Evolutionary conservation across 2,329 filamentous ascomycete species (phyloP).

Genomic region (Penicillium sclerotigenum): DNA sequence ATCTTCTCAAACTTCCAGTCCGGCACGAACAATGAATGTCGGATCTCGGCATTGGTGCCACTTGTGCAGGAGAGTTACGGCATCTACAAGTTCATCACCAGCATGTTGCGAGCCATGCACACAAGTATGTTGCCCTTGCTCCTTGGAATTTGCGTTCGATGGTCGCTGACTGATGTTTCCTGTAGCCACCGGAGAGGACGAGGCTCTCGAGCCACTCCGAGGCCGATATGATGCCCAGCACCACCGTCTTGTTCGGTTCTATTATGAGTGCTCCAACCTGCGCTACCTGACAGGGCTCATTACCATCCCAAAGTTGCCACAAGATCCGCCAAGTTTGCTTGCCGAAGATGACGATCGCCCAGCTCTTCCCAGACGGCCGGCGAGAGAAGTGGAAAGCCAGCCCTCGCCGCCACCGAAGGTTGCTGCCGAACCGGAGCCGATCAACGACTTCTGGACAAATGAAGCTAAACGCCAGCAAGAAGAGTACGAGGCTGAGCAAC

Average conservation of each 20-base stretch:
- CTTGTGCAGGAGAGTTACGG: slow-evolving; percentile 97
- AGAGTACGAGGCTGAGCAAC: slow-evolving; percentile 92
- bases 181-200: slow-evolving; percentile 82
- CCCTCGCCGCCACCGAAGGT: slow-evolving; percentile 66
- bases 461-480: slow-evolving; percentile 88
- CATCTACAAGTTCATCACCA: slow-evolving; percentile 99
- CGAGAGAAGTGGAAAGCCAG: slow-evolving; percentile 64
- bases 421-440: slow-evolving; percentile 80
- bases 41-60: slow-evolving; percentile 89
- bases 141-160: neutral
- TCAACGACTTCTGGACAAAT: slow-evolving; percentile 96
- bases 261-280: slow-evolving; percentile 98
- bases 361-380: slow-evolving; percentile 72
- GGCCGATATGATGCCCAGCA: slow-evolving; percentile 92
- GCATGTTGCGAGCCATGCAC: slow-evolving; percentile 98
- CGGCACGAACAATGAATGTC: slow-evolving; percentile 90
- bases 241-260: slow-evolving; percentile 94
- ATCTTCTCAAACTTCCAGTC: slow-evolving; percentile 95
- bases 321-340: slow-evolving; percentile 86
- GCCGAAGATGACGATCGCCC: slow-evolving; percentile 81
- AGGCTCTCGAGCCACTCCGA: slow-evolving; percentile 83
- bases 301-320: slow-evolving; percentile 90
- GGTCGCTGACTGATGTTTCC: slow-evolving; percentile 8
- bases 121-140: slow-evolving; percentile 64
- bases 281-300: slow-evolving; percentile 95